These are phyloP conservation scores for Aspergillus terreus DNA, from an alignment of 2,329 filamentous ascomycete species.

Conservation along the genomic window DNA sequence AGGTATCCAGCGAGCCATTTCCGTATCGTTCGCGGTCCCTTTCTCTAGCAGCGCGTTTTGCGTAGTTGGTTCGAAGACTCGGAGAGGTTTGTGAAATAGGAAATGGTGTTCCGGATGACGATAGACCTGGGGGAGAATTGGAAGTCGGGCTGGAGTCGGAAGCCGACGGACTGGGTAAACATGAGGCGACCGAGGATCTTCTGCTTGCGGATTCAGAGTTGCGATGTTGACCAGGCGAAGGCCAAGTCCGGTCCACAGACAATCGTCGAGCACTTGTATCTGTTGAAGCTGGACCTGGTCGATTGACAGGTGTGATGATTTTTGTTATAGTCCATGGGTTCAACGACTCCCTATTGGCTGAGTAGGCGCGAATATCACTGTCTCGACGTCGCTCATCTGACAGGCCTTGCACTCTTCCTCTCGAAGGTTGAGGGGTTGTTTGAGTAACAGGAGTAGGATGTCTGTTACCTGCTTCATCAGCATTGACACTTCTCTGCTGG, in stretches of 20 bases:
- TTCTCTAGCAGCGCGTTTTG: constrained; percentile 14
- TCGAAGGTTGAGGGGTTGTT: background rate
- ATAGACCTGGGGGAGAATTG: constrained; percentile 3
- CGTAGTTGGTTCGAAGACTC: background rate
- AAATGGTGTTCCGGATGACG: constrained; percentile 2
- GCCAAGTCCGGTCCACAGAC: background rate
- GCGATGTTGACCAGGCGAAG: background rate
- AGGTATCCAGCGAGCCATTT: constrained; percentile 29
- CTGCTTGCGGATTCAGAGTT: background rate
- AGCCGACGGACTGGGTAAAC: constrained; percentile 17
- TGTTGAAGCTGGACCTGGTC: background rate
- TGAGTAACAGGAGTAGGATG: background rate
- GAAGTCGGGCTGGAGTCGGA: constrained; percentile 7
- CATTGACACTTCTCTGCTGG: too few relatives aligned
- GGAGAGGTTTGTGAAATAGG: constrained; percentile 8
- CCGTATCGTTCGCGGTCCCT: constrained; percentile 19
- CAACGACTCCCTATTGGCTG: constrained; percentile 14
- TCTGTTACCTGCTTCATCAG: too few relatives aligned
- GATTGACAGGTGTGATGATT: constrained; percentile 19
- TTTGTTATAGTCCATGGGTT: constrained; percentile 39
- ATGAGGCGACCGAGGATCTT: background rate
- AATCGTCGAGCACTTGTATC: background rate
- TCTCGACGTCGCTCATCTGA: background rate
- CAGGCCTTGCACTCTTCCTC: background rate
- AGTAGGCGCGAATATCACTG: background rate